Percentiles rank a stretch among this genome's conserved stretches.
Conservation (phyloP, 768 basidiomycete genomes). For the Neoboletus magnificus region DNA sequence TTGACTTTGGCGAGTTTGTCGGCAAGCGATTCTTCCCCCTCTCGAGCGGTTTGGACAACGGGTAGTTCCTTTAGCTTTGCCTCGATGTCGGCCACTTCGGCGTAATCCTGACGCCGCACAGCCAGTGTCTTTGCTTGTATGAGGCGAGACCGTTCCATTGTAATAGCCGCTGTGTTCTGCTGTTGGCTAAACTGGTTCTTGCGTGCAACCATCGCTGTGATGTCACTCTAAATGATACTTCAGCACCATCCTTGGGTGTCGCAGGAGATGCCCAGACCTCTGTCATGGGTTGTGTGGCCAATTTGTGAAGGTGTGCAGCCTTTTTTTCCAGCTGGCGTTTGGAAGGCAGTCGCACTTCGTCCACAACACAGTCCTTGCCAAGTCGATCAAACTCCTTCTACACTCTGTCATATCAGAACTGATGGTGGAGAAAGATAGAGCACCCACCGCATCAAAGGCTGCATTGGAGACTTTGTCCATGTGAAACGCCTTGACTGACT, state of each 20-base stretch:
- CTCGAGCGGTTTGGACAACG: constrained; percentile 15
- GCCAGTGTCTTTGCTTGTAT: constrained; percentile 74
- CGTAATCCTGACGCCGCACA: constrained; percentile 63
- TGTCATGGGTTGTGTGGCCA: constrained; percentile 63
- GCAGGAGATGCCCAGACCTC: constrained; percentile 52
- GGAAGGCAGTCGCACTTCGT: constrained; percentile 64
- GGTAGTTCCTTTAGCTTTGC: constrained; percentile 56
- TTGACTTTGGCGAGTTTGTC: constrained; percentile 76
- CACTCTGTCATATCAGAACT: constrained; percentile 9
- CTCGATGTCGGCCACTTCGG: constrained; percentile 61
- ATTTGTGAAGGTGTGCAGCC: constrained; percentile 53
- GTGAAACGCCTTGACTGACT: constrained; percentile 51
- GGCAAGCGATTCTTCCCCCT: constrained; percentile 31
- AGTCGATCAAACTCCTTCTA: constrained; percentile 77
- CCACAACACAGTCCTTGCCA: constrained; percentile 38
- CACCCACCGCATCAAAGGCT: constrained; percentile 56
- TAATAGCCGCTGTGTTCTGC: constrained; percentile 32
- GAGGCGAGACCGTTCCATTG: constrained; percentile 65
- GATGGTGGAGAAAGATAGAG: neutral
- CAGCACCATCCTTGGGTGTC: constrained; percentile 5
- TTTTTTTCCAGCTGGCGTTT: constrained; percentile 68
- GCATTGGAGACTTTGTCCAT: constrained; percentile 91
- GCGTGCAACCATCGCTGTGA: constrained; percentile 72
- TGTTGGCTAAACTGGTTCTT: constrained; percentile 47
- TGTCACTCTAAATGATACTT: constrained; percentile 59